Base-by-base conservation (phyloP, 257 asterid species). In the Craterostigma plantagineum region DNA sequence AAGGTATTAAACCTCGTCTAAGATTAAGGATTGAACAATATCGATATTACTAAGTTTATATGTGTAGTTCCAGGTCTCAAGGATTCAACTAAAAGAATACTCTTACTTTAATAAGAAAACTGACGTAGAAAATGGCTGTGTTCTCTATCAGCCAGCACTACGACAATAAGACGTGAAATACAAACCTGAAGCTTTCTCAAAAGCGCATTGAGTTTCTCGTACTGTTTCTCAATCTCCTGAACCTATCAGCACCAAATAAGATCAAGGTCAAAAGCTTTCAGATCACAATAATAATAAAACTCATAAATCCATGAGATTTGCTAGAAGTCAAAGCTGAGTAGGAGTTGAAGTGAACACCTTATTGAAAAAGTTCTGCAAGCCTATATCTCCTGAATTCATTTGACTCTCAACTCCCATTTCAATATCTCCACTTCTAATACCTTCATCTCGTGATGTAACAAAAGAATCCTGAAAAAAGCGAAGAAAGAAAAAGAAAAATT, bases 181-280 rank as follows among this genome's bases (percentile, higher is more conserved):
- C 13, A 50, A 37, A 87, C 98, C 98, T 90, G 99, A 47, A 90
- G 99, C 66, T 90, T 90, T 64, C 67, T 67, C 50, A 83, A 79
- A 33, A 79, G 71, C 33, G 63, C 65, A 53, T 77, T 79, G 64
- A 90, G 72, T 61, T 69, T 83, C 36, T 77, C 95, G 56, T 72
- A 79, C 50, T 83, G 94, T 43, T 83, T 83, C 55, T 90, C 99
- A 54, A 90, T 70, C 51, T 73, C 81, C 66, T 90, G 81, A 48
- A 90, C 94, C 99, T 90, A 56, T 53, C 36, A 57, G 50, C 33
- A 54, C 12, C 38, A 43, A 47, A 52, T 11, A 61, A 53, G 57
- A 46, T 18, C 13, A 44, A 44, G 41, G 49, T 57, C 41, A 44
- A 56, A n/a, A 56, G 46, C 30, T 43, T 52, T 61, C 47, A 35